Evolutionary conservation across 2,329 filamentous ascomycete genomes (phyloP).

Genomic region (Colletotrichum salicis): DNA sequence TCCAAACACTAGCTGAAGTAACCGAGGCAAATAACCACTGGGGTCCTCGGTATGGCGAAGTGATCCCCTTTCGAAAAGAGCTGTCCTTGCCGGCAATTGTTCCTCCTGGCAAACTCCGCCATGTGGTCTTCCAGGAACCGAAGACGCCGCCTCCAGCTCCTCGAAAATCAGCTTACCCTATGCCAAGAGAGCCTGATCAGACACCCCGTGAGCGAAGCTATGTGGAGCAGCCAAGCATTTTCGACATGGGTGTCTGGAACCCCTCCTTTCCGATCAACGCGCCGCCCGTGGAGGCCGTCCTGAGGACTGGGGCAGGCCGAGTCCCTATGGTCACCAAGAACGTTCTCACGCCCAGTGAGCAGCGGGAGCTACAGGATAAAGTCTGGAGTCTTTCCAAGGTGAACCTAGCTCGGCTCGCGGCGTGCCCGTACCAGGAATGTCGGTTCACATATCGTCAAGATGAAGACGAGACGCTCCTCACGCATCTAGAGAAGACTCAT

Average conservation of each 20-base stretch:
- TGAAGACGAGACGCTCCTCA: conserved; percentile 44
- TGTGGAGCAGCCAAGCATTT: conserved; percentile 42
- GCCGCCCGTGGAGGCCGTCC: conserved; percentile 48
- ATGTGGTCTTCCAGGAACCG: neutral
- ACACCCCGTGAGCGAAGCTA: conserved; percentile 38
- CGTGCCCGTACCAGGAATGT: conserved; percentile 54
- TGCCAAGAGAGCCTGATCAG: neutral
- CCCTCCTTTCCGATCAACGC: conserved; percentile 50
- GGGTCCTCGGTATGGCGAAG: conserved; percentile 38
- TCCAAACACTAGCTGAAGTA: neutral
- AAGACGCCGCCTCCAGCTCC: neutral
- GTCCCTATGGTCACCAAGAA: conserved; percentile 50
- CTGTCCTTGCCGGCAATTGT: conserved; percentile 10
- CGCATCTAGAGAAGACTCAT: conserved; percentile 51
- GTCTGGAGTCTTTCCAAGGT: conserved; percentile 48
- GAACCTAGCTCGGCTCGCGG: conserved; percentile 46
- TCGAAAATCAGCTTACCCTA: neutral
- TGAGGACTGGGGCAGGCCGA: conserved; percentile 45
- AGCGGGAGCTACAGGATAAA: conserved; percentile 48
- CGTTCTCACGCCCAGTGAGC: conserved; percentile 54
- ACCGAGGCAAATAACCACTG: conserved; percentile 28
- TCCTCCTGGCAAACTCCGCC: neutral
- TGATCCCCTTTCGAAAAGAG: conserved; percentile 9
- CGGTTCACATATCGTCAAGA: conserved; percentile 44
- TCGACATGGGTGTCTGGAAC: conserved; percentile 40